These are phyloP conservation scores for Tolypocladium inflatum DNA, from an alignment of 2,329 filamentous ascomycete species.

Conservation along the genomic window DNA sequence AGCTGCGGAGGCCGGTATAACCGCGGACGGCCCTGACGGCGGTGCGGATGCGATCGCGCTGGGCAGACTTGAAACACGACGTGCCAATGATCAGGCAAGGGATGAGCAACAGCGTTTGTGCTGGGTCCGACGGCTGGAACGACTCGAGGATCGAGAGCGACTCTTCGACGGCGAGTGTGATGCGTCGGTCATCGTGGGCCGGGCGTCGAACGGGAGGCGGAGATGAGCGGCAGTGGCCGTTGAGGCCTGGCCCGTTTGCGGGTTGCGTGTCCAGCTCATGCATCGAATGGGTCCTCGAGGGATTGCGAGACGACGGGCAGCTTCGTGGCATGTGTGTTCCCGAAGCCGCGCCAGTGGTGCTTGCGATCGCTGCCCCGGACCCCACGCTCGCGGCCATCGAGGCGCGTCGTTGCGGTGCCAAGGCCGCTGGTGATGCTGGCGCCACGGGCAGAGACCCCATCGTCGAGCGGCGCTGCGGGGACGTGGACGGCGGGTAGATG, in stretches of 20 bases:
- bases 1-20: conserved; percentile 52
- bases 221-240: conserved; percentile 19
- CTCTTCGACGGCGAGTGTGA: conserved; percentile 46
- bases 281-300: conserved; percentile 29
- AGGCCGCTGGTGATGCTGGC: conserved; percentile 6
- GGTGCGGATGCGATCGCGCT: conserved; percentile 41
- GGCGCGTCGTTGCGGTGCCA: conserved; percentile 18
- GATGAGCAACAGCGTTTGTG: conserved; percentile 49
- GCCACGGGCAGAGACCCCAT: conserved; percentile 15
- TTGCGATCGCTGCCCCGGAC: neutral
- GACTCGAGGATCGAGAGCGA: conserved; percentile 44
- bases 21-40: conserved; percentile 41
- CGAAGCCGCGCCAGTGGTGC: neutral
- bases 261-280: conserved; percentile 23
- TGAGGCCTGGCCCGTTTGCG: conserved; percentile 5
- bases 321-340: conserved; percentile 15
- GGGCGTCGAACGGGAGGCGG: conserved; percentile 38
- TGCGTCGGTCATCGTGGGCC: conserved; percentile 37
- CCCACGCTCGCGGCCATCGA: conserved; percentile 23
- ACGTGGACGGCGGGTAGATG: conserved; percentile 42
- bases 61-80: conserved; percentile 42
- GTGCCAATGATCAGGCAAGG: conserved; percentile 53
- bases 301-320: conserved; percentile 22
- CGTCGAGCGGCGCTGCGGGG: conserved; percentile 19
- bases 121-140: conserved; percentile 47